phyloP scores from a whole-genome alignment of 345 rosid genomes.

The Rhizophora mangle region DNA sequence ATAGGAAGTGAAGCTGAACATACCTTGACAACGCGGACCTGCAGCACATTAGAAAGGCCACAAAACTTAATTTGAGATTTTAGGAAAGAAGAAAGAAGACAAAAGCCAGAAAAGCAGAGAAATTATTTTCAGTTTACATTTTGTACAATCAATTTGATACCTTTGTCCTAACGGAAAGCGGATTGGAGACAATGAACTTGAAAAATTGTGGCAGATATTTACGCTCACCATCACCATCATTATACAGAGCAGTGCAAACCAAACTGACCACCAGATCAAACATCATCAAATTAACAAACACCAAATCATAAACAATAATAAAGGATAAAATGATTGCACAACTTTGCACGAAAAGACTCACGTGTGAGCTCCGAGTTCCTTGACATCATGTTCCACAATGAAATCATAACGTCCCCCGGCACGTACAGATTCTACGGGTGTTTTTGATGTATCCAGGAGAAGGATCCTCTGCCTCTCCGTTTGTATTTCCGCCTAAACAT shows the following conservation, averaged over 20 bases:
- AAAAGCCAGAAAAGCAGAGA: not conserved
- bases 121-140: no score
- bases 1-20: conserved; percentile 27
- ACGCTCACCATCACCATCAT: conserved; percentile 79
- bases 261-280: conserved; percentile 41
- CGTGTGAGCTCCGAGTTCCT: conserved; percentile 99
- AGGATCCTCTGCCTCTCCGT: conserved; percentile 90
- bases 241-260: conserved; percentile 89
- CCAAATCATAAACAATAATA: not conserved
- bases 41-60: conserved; percentile 27
- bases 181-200: conserved; percentile 87
- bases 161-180: conserved; percentile 93
- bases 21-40: conserved; percentile 97
- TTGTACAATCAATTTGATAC: conserved; percentile 25
- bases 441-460: conserved; percentile 78
- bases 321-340: not conserved
- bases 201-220: conserved; percentile 97
- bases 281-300: not conserved
- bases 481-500: conserved; percentile 86
- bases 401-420: conserved; percentile 92
- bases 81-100: not conserved
- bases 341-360: conserved; percentile 17
- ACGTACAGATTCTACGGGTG: conserved; percentile 81
- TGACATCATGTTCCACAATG: conserved; percentile 93
- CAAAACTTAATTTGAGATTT: not conserved